Conservation (phyloP, 352 stramenopile genomes). For the Phytopythium helicoides region DNA sequence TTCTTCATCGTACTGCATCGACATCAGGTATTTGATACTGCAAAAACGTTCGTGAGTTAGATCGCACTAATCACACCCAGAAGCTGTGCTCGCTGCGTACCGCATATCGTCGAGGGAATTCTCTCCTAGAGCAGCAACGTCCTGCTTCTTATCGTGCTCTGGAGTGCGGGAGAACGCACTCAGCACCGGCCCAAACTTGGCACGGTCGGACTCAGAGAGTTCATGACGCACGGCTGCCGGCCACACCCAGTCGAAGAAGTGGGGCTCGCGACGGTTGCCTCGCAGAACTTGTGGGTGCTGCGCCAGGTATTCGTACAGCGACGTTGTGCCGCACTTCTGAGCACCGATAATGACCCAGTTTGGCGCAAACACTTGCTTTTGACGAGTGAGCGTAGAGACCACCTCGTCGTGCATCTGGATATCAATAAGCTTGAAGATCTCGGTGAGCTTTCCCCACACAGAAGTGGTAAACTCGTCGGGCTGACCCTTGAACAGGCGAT, state of each 20-base stretch:
- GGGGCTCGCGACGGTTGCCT: slow-evolving; percentile 59
- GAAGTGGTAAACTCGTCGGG: slow-evolving; percentile 7
- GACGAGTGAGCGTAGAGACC: slow-evolving; percentile 6
- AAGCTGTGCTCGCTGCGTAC: slow-evolving; percentile 16
- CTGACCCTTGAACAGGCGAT: slow-evolving; percentile 14
- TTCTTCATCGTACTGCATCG: slow-evolving; percentile 28
- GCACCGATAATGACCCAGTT: slow-evolving; percentile 61
- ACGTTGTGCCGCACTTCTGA: slow-evolving; percentile 68
- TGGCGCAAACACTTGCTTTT: slow-evolving; percentile 23
- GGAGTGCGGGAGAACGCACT: slow-evolving; percentile 12
- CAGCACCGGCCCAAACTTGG: slow-evolving; percentile 22
- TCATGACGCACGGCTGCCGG: slow-evolving; percentile 23
- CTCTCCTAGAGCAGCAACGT: slow-evolving; percentile 8
- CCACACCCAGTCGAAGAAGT: slow-evolving; percentile 72
- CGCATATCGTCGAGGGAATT: slow-evolving; percentile 45
- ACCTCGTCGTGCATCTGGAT: slow-evolving; percentile 30
- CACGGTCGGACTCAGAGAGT: slow-evolving; percentile 21
- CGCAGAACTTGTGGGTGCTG: slow-evolving; percentile 88
- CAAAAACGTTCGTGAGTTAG: no score
- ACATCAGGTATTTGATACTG: slow-evolving; percentile 56
- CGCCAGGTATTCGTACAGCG: slow-evolving; percentile 53
- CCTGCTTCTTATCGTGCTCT: neutral
- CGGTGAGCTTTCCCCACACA: slow-evolving; percentile 33
- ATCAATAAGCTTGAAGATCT: slow-evolving; percentile 47
- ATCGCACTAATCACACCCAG: no score